Base-by-base conservation (phyloP, 2,329 filamentous ascomycete genomes). In the Colletotrichum navitas region DNA sequence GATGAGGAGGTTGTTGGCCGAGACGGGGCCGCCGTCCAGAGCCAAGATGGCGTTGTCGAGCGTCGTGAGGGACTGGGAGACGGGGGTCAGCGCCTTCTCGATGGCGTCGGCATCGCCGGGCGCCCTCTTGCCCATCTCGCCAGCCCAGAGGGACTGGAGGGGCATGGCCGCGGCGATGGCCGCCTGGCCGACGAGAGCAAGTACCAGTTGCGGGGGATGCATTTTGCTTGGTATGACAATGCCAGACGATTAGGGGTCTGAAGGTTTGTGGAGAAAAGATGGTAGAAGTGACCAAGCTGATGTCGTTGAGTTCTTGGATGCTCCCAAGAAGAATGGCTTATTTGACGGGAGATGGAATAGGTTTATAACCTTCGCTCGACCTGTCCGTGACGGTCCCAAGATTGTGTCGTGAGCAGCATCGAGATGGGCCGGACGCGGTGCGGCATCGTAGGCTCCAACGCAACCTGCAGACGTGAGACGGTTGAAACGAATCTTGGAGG, bases 261-360 rank as follows among this genome's bases (percentile, higher is more conserved):
- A 72, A 54, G 47, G 66, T 60, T 64, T 60, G 47, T 45, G 36
- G 26, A 52, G 51, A 29, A 18, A 24, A 24, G 12, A 60, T 55
- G 24, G n/a, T 63, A 51, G 60, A 52, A 12, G 26, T 58, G 26
- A 54, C 58, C 64, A 68, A 68, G 68, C 68, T 59, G 32, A 59
- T 69, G 69, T 60, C 66, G 26, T 64, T 72, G 60, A 54, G 62
- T 59, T 71, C 59, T 60, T 68, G 63, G 69, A 72, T 72, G 60
- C 52, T 54, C 60, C 45, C 21, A 54, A 60, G 54, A 47, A 47
- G 6, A 21, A 43, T 12, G 47, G 41, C 34, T 18, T 26, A 1
- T 64, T 54, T 41, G 41, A 26, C 52, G 60, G 68, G 69, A 72
- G 59, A 72, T 60, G 36, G 41, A 64, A 64, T 60, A 47, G 69